Conservation (phyloP, 148 eudicot species). For the Vaccinium myrtillus region DNA sequence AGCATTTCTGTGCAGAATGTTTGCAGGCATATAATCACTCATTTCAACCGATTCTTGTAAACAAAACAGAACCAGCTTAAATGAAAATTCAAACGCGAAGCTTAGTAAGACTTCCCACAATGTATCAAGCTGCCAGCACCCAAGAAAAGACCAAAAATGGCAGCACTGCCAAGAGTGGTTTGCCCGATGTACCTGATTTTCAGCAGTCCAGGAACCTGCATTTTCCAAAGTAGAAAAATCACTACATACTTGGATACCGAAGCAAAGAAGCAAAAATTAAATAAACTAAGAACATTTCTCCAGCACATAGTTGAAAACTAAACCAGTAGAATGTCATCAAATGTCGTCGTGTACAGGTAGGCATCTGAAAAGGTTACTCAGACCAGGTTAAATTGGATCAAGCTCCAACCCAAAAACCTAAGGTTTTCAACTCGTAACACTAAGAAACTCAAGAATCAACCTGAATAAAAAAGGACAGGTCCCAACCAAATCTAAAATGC, state of each 20-base stretch:
- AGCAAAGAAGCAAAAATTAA: background rate
- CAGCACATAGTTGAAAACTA: background rate
- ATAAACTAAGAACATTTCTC: background rate
- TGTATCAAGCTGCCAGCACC: constrained; percentile 97
- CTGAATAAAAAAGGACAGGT: background rate
- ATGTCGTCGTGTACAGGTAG: background rate
- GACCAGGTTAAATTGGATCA: background rate
- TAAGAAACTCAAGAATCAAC: background rate
- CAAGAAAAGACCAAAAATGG: constrained; percentile 83
- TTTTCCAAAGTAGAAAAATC: background rate
- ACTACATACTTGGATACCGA: no score
- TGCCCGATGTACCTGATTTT: constrained; percentile 83
- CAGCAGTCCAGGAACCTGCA: constrained; percentile 86
- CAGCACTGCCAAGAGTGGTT: constrained; percentile 93
- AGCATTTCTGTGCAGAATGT: constrained; percentile 1
- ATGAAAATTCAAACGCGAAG: background rate
- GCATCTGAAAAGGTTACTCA: background rate
- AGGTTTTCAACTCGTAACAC: background rate
- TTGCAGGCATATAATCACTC: background rate
- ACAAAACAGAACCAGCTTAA: constrained; percentile 6
- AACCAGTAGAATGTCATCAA: background rate
- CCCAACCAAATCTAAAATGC: background rate
- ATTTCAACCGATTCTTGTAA: constrained; percentile 9
- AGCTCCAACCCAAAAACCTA: background rate
- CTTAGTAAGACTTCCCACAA: constrained; percentile 78